Base-by-base conservation (phyloP, 208 protist species). In the Blechomonas ayalai region DNA sequence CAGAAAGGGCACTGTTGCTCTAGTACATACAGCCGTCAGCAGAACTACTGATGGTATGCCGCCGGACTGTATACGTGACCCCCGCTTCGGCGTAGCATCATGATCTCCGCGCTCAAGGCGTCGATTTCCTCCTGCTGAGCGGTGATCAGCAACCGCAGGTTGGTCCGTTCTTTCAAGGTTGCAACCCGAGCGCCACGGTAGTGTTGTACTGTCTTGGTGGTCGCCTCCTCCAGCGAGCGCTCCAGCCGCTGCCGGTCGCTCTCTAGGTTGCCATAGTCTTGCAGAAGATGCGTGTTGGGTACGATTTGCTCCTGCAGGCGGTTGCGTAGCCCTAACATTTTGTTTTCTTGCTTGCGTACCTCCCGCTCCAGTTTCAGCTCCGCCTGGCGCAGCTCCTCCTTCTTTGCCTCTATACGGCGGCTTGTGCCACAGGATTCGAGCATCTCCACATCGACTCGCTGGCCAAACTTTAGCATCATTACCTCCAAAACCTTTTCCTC, bases 401-500 rank as follows among this genome's bases (percentile, higher is more conserved):
- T 92, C 63, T 94, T 67, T 26, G 84, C 63, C 53, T 96, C 92
- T 36, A 95, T 90, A 25, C 68, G 62, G 46, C 84, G 74, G 62
- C 90, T 90, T 5, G 90, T 80, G 15, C 73, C 74, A 35, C 82
- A 82, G 9, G 73, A 80, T 52, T 96, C 87, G 6, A 97, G 66
- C 56, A 85, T 69, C 52, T 97, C 95, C 13, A 98, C 45, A 34
- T 98, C 88, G 8, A 98, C 83, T 15, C 74, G 63, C 41, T 90
- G 81, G 9, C 95, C 95, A 56, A 98, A 98, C 64, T 97, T 97
- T 34, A 98, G 67, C 56, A 97, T 67, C 83, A 97, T 96, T 25
- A 97, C 85, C 37, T 98, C 95, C 42, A 74, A 72, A 16, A 95
- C 82, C 51, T 82, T 78, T 5, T 66, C 72, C 49, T 96, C 75